Percentiles rank a stretch among this genome's conserved stretches.
phyloP scores from a whole-genome alignment of 2,329 filamentous ascomycete species.

The Curvularia lunata region DNA sequence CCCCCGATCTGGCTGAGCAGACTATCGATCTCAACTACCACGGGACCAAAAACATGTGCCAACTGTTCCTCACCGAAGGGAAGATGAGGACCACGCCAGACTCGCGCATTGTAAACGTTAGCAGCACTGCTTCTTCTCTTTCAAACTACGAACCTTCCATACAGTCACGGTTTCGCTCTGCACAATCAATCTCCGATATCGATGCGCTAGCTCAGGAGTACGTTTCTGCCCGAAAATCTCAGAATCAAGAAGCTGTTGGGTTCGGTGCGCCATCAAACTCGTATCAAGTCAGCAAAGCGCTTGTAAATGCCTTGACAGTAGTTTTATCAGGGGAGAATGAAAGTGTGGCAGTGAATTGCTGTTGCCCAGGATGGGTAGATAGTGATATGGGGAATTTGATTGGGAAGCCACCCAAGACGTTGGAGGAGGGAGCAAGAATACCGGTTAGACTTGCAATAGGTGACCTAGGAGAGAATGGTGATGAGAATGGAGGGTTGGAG shows the following conservation, averaged over 20 bases:
- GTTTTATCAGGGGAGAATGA: constrained; percentile 20
- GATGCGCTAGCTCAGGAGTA: constrained; percentile 15
- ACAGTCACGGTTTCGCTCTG: constrained; percentile 10
- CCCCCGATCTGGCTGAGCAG: constrained; percentile 12
- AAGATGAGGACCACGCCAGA: constrained; percentile 8
- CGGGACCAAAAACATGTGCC: constrained; percentile 28
- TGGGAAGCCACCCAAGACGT: constrained; percentile 27
- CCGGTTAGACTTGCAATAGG: constrained; percentile 23
- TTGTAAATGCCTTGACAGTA: constrained; percentile 24
- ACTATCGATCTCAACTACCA: constrained; percentile 25
- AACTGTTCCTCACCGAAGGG: constrained; percentile 17
- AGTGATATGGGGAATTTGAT: constrained; percentile 32
- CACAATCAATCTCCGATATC: neutral
- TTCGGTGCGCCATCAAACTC: constrained; percentile 22
- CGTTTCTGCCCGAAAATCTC: neutral
- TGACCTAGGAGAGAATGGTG: constrained; percentile 17
- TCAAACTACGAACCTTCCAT: constrained; percentile 12
- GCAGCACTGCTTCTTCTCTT: constrained; percentile 17
- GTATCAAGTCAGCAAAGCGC: constrained; percentile 36
- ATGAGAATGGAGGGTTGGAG: constrained; percentile 12
- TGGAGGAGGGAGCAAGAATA: constrained; percentile 25
- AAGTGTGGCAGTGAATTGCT: constrained; percentile 19
- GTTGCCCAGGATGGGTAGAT: constrained; percentile 33
- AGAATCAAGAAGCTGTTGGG: constrained; percentile 10
- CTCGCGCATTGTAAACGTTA: constrained; percentile 27